Percentiles rank a stretch among this genome's conserved stretches.
Conservation (phyloP, 345 rosid species). For the Salix purpurea region DNA sequence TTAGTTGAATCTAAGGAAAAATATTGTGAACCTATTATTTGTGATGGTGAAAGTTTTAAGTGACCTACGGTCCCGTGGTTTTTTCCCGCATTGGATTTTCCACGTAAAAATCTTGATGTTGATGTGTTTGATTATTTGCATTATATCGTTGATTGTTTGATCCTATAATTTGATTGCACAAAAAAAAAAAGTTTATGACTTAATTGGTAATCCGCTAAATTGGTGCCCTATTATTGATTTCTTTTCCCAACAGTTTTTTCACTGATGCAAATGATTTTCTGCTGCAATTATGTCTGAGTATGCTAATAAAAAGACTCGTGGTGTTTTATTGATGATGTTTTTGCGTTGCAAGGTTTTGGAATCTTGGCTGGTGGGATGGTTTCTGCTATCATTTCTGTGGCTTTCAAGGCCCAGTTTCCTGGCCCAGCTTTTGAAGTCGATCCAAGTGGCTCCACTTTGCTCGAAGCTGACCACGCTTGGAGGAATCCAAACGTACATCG, state of each 20-base stretch:
- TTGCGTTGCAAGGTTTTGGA: constrained; percentile 80
- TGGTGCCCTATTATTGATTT: no score
- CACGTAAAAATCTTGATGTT: no score
- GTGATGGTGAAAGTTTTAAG: no score
- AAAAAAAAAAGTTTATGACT: no score
- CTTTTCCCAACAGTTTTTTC: constrained; percentile 40
- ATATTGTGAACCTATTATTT: no score
- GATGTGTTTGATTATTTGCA: no score
- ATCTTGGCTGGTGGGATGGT: constrained; percentile 59
- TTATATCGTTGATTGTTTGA: no score
- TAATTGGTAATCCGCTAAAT: no score
- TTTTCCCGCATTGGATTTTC: no score
- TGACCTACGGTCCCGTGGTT: no score
- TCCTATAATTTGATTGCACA: no score
- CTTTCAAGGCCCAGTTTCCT: constrained; percentile 36
- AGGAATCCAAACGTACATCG: background rate
- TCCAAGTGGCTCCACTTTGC: constrained; percentile 43
- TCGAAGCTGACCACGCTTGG: constrained; percentile 65
- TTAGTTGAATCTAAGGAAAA: no score
- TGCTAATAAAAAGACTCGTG: constrained; percentile 70
- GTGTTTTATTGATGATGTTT: constrained; percentile 68
- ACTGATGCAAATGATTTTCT: constrained; percentile 77
- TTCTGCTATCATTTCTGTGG: constrained; percentile 36
- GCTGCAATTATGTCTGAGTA: constrained; percentile 90
- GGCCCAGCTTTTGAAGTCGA: constrained; percentile 36